Percentiles rank a stretch among this genome's conserved stretches.
These are phyloP conservation scores for Trametes hirsuta DNA, from an alignment of 1,284 basidiomycete genomes.

Conservation along the genomic window DNA sequence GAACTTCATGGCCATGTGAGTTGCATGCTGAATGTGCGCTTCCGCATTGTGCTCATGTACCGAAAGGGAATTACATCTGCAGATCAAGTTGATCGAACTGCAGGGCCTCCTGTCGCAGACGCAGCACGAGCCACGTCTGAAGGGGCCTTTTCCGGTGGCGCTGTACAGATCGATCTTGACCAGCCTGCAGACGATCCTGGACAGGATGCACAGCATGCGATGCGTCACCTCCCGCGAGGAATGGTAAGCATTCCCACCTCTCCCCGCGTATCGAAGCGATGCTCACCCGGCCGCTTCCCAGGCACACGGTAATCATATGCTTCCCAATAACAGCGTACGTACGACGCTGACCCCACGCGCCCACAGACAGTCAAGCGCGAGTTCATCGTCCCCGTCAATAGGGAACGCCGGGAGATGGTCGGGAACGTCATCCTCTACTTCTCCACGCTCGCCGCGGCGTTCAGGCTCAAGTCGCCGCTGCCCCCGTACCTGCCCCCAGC, in stretches of 20 bases:
- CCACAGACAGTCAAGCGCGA: constrained; percentile 74
- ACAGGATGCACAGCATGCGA: constrained; percentile 91
- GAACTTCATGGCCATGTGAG: constrained; percentile 90
- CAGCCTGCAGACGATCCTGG: constrained; percentile 87
- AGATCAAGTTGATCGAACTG: constrained; percentile 86
- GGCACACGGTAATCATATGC: constrained; percentile 64
- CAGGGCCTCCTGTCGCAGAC: constrained; percentile 85
- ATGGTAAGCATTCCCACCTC: constrained; percentile 61
- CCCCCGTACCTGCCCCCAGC: constrained; percentile 96
- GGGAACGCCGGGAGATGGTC: constrained; percentile 87
- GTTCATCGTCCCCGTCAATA: constrained; percentile 89
- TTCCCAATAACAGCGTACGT: neutral
- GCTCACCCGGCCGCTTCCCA: constrained; percentile 30
- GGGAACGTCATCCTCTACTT: constrained; percentile 95
- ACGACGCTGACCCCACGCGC: neutral
- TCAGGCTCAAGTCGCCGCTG: constrained; percentile 87
- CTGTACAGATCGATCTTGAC: constrained; percentile 86
- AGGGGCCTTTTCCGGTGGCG: constrained; percentile 86
- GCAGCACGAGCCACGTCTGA: constrained; percentile 91
- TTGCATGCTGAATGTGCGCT: constrained; percentile 3
- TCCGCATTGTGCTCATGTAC: neutral
- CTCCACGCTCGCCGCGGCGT: constrained; percentile 85
- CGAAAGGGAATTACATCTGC: constrained; percentile 89
- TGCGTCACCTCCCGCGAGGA: constrained; percentile 93
- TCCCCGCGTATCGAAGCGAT: constrained; percentile 8